phyloP scores from a whole-genome alignment of 2,329 filamentous ascomycete genomes.

The Fusarium pininemorale region DNA sequence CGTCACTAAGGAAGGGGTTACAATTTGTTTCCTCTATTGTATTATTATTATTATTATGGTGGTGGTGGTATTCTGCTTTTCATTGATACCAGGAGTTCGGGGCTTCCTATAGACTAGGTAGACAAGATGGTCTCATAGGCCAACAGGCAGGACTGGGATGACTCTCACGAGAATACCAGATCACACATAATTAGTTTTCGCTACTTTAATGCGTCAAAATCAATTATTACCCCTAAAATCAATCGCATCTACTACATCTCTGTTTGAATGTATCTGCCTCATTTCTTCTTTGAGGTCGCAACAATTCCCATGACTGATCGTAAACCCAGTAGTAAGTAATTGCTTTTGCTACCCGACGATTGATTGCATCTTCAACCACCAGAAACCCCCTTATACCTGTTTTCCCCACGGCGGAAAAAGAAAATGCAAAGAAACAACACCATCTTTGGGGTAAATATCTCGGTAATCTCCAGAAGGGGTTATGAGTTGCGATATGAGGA shows the following conservation, averaged over 20 bases:
- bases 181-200: background rate
- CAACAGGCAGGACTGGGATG: background rate
- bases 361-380: constrained; percentile 3
- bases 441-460: constrained; percentile 5
- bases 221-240: constrained; percentile 8
- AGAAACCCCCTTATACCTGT: constrained; percentile 5
- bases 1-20: background rate
- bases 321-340: background rate
- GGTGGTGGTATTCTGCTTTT: constrained; percentile 9
- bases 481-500: background rate
- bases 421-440: constrained; percentile 24
- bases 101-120: background rate
- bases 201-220: background rate
- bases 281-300: background rate
- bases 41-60: background rate
- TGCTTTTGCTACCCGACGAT: constrained; percentile 1
- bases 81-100: constrained; percentile 18
- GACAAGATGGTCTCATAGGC: background rate
- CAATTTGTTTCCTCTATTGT: background rate
- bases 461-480: constrained; percentile 20
- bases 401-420: constrained; percentile 12
- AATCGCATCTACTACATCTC: constrained; percentile 20
- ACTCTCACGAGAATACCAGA: constrained; percentile 2
- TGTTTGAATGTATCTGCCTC: constrained; percentile 5
- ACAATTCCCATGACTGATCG: constrained; percentile 19